Percentiles rank a stretch among this genome's conserved stretches.
These are phyloP conservation scores for Hemileccinum impolitum DNA, from an alignment of 768 basidiomycete genomes.

Conservation along the genomic window DNA sequence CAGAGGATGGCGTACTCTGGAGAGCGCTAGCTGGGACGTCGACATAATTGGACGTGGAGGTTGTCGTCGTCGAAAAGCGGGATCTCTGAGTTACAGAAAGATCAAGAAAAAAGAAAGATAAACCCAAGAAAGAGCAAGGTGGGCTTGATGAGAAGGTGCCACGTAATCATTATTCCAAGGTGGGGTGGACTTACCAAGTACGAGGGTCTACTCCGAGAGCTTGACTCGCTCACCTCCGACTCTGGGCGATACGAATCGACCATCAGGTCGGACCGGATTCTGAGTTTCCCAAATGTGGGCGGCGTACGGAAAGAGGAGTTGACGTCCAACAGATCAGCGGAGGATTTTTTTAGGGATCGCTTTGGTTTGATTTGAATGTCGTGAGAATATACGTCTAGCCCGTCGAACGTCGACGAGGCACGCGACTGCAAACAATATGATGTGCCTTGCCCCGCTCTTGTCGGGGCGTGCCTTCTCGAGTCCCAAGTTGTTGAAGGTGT, in stretches of 20 bases:
- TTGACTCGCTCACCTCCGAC: constrained; percentile 12
- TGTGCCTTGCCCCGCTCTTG: constrained; percentile 6
- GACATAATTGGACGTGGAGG: constrained; percentile 32
- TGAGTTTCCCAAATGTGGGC: constrained; percentile 12
- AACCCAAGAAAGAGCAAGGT: background rate
- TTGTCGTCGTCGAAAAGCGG: constrained; percentile 35
- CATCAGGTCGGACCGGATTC: constrained; percentile 22
- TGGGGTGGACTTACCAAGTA: constrained; percentile 15
- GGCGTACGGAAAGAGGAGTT: constrained; percentile 15
- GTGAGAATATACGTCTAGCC: constrained; percentile 29
- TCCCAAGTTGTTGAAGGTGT: constrained; percentile 12
- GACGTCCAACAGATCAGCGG: constrained; percentile 19
- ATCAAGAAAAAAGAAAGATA: background rate
- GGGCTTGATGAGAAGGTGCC: background rate
- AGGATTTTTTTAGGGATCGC: constrained; percentile 20
- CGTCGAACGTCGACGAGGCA: constrained; percentile 31
- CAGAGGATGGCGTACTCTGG: constrained; percentile 1
- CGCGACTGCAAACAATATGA: constrained; percentile 16
- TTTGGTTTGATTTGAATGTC: constrained; percentile 16
- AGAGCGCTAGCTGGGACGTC: constrained; percentile 6
- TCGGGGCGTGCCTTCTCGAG: constrained; percentile 19
- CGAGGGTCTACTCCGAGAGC: background rate
- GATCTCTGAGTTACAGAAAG: constrained; percentile 22
- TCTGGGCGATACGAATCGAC: constrained; percentile 15
- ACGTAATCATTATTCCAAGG: background rate